Evolutionary conservation across 768 basidiomycete genomes (phyloP).

Genomic region (Paxillus ammoniavirescens): DNA sequence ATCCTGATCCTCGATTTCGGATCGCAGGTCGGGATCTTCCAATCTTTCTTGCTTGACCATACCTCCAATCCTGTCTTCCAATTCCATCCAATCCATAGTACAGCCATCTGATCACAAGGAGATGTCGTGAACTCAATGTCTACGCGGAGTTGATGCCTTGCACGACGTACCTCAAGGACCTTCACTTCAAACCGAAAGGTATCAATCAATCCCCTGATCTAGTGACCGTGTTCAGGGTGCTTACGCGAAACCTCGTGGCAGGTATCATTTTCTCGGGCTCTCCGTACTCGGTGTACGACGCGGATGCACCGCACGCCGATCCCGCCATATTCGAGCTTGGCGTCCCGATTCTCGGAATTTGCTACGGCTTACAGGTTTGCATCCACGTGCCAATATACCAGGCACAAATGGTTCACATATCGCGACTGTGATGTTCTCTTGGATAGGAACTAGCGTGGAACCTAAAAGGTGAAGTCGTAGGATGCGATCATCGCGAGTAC

Average conservation of each 20-base stretch:
- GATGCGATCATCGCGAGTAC: conserved; percentile 92
- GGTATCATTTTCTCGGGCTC: conserved; percentile 98
- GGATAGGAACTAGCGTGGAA: conserved; percentile 90
- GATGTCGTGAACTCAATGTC: conserved; percentile 96
- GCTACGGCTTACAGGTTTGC: conserved; percentile 90
- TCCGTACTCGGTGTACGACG: conserved; percentile 96
- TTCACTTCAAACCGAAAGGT: conserved; percentile 96
- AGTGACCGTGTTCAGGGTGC: not conserved
- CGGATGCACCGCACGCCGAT: conserved; percentile 91
- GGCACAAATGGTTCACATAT: not conserved
- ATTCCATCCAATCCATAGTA: conserved; percentile 53
- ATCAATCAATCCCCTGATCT: not conserved
- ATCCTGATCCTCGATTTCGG: conserved; percentile 97
- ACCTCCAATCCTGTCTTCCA: conserved; percentile 6
- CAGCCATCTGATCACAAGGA: conserved; percentile 93
- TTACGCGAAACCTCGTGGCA: conserved; percentile 20
- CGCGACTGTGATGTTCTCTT: not conserved
- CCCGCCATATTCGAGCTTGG: conserved; percentile 84
- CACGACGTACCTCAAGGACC: conserved; percentile 83
- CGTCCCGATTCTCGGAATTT: conserved; percentile 93
- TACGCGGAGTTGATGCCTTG: conserved; percentile 98
- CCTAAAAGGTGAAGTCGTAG: conserved; percentile 78
- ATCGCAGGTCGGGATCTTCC: conserved; percentile 68
- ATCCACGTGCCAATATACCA: not conserved
- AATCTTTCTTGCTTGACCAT: conserved; percentile 8